These are phyloP conservation scores for Aaosphaeria pasadenensis DNA, from an alignment of 2,329 filamentous ascomycete genomes.

Conservation along the genomic window DNA sequence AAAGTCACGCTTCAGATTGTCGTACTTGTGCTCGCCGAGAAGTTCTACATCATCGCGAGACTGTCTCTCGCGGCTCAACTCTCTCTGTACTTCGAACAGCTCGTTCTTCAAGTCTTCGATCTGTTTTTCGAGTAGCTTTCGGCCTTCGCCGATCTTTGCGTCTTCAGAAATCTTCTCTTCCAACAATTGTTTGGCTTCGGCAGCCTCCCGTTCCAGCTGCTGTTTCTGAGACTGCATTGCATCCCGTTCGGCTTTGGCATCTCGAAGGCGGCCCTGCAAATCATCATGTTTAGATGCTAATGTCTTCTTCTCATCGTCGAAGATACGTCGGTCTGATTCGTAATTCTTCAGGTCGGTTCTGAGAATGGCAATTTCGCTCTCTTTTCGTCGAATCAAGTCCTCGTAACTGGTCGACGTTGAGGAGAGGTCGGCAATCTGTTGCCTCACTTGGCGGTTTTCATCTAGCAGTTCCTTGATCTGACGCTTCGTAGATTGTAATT, in stretches of 20 bases:
- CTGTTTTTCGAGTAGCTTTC: slow-evolving; percentile 80
- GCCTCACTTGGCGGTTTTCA: slow-evolving; percentile 79
- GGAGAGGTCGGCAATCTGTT: slow-evolving; percentile 82
- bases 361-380: slow-evolving; percentile 84
- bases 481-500: slow-evolving; percentile 69
- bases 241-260: slow-evolving; percentile 83
- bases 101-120: slow-evolving; percentile 83
- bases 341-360: slow-evolving; percentile 81
- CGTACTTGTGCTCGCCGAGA: slow-evolving; percentile 83
- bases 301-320: slow-evolving; percentile 74
- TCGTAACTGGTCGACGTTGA: slow-evolving; percentile 93
- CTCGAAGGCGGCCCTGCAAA: slow-evolving; percentile 70
- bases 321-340: slow-evolving; percentile 72
- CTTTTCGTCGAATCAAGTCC: slow-evolving; percentile 87
- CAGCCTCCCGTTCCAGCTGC: slow-evolving; percentile 83
- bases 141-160: slow-evolving; percentile 74
- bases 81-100: slow-evolving; percentile 79
- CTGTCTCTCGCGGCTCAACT: slow-evolving; percentile 86
- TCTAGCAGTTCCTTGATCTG: slow-evolving; percentile 73
- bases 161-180: slow-evolving; percentile 89
- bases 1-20: slow-evolving; percentile 78
- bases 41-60: slow-evolving; percentile 91
- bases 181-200: slow-evolving; percentile 81
- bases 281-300: slow-evolving; percentile 76
- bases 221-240: slow-evolving; percentile 80